Evolutionary conservation across 345 rosid species (phyloP), one percentile per base, ranked within the genome.

Genomic region (Pelargonium nanum): DNA sequence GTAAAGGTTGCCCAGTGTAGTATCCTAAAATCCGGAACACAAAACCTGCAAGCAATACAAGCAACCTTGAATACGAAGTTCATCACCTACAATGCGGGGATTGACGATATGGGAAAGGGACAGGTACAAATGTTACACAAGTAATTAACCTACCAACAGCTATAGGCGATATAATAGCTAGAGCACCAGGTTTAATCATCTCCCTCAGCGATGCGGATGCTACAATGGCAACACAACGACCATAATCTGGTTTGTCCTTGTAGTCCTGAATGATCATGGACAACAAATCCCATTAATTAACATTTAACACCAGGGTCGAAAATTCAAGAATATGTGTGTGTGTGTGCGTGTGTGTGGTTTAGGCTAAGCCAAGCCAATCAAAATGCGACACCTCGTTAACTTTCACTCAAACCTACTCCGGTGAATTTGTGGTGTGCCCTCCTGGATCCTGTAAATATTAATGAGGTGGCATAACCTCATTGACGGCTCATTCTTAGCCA

Each of bases 101-200:
- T 19, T 52, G 7, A 52, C 21, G 8, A 52, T n/a, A 52, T n/a
- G n/a, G n/a, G n/a, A n/a, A n/a, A n/a, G n/a, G 30, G 52, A 57
- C 22, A 26, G 9, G 22, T 16, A 16, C 4, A 15, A 25, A 16
- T 6, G 26, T 59, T 26, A 50, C 23, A 24, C 16, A 64, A 50
- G 19, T 19, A 55, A 20, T 13, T 65, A 55, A 70, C 87, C 22
- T 61, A 89, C 97, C 97, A 77, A 89, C 77, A 6, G 65, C 82
- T 64, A 93, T 74, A 24, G 99, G 99, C 50, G 99, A 89, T 67
- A 82, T 74, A 55, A 89, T 85, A 66, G 99, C 99, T 75, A 93
- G 73, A 71, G 82, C 96, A 70, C 99, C 99, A 10, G 99, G 99
- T 68, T 89, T 89, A 67, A 93, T 86, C 99, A 93, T 93, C 85